phyloP scores from a whole-genome alignment of 768 basidiomycete genomes.

The Dioszegia aurantiaca region DNA sequence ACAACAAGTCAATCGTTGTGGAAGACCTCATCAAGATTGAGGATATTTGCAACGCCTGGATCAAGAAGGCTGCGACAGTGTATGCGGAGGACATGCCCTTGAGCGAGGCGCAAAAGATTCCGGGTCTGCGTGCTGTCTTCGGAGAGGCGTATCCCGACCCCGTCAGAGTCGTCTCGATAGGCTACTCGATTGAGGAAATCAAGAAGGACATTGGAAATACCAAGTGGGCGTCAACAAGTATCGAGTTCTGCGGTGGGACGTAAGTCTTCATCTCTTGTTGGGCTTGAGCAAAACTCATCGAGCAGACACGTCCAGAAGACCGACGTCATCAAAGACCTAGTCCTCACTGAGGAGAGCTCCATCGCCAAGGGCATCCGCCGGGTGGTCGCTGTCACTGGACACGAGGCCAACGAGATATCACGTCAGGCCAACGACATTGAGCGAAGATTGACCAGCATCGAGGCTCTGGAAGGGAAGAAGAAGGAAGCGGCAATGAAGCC shows the following conservation, averaged over 20 bases:
- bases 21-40: conserved; percentile 81
- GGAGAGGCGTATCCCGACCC: conserved; percentile 98
- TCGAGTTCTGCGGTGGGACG: conserved; percentile 99
- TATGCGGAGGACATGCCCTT: conserved; percentile 82
- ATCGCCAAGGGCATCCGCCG: conserved; percentile 98
- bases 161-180: conserved; percentile 88
- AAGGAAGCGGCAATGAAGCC: conserved; percentile 86
- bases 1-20: conserved; percentile 79
- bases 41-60: conserved; percentile 78
- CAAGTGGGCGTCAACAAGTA: conserved; percentile 84
- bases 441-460: conserved; percentile 63
- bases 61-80: conserved; percentile 81
- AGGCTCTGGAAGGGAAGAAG: conserved; percentile 65
- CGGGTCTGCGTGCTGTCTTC: conserved; percentile 94
- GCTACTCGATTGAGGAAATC: conserved; percentile 82
- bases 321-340: conserved; percentile 93
- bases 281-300: not conserved
- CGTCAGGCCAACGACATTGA: conserved; percentile 66
- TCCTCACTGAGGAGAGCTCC: conserved; percentile 90
- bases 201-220: conserved; percentile 77
- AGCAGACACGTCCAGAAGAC: conserved; percentile 91
- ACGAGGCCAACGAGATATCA: conserved; percentile 81
- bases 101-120: conserved; percentile 73
- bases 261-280: conserved; percentile 55
- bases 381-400: conserved; percentile 88